These are phyloP conservation scores for Magnaporthiopsis poae DNA, from an alignment of 2,329 filamentous ascomycete genomes.

Conservation along the genomic window DNA sequence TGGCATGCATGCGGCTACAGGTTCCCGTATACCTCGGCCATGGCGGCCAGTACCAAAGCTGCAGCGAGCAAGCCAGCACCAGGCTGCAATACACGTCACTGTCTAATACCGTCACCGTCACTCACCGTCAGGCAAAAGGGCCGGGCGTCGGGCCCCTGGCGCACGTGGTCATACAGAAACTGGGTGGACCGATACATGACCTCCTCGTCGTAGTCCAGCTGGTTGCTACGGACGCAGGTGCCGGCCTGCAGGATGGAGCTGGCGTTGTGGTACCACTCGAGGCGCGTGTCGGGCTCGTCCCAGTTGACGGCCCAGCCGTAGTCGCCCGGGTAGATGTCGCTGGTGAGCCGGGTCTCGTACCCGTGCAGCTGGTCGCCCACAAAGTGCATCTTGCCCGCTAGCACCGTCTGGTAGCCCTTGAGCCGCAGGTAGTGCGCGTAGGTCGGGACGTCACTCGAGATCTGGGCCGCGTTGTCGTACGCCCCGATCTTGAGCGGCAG, in stretches of 20 bases:
- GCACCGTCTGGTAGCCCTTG: conserved; percentile 77
- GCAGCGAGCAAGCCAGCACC: too few relatives aligned
- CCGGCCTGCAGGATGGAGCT: conserved; percentile 87
- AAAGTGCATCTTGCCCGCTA: conserved; percentile 97
- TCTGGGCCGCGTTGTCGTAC: conserved; percentile 82
- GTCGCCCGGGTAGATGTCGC: conserved; percentile 89
- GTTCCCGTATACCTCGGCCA: not conserved
- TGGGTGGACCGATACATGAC: conserved; percentile 86
- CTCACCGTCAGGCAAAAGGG: conserved; percentile 73
- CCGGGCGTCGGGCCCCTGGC: conserved; percentile 60
- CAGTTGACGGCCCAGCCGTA: conserved; percentile 93
- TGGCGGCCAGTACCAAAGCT: too few relatives aligned
- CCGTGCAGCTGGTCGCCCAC: conserved; percentile 90
- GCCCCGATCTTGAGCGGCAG: conserved; percentile 84
- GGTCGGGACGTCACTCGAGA: conserved; percentile 75
- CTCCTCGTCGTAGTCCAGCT: conserved; percentile 92
- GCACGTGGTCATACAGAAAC: conserved; percentile 82
- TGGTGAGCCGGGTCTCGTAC: conserved; percentile 85
- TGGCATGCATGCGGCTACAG: not conserved
- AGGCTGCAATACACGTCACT: not conserved
- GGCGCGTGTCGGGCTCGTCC: conserved; percentile 75
- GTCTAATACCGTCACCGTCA: conserved; percentile 11
- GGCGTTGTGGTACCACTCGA: conserved; percentile 96
- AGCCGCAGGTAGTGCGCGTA: conserved; percentile 84
- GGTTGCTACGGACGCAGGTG: conserved; percentile 80